Evolutionary conservation across 441 rosid genomes (phyloP).

Genomic region (Omphalea diandra): DNA sequence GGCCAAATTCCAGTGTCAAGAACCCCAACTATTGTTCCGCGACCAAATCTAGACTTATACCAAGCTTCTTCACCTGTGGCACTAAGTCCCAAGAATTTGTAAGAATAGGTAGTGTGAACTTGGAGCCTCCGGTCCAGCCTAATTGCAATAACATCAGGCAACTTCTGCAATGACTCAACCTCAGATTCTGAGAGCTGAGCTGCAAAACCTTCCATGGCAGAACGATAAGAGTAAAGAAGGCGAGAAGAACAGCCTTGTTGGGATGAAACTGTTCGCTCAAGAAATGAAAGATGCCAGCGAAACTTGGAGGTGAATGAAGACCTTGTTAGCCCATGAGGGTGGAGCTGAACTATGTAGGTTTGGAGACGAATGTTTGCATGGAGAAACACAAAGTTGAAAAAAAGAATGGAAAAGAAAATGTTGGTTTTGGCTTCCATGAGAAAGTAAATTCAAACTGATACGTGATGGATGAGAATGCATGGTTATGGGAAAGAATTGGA

Average conservation of each 20-base stretch:
- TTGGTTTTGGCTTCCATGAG: constrained; percentile 39
- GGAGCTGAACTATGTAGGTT: constrained; percentile 87
- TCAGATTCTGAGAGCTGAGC: constrained; percentile 66
- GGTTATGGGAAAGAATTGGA: constrained; percentile 28
- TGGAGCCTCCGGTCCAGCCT: constrained; percentile 70
- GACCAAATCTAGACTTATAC: constrained; percentile 73
- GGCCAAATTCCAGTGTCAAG: constrained; percentile 85
- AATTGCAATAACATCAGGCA: constrained; percentile 68
- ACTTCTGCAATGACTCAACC: constrained; percentile 37
- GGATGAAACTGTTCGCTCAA: constrained; percentile 38
- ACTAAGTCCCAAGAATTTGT: constrained; percentile 68
- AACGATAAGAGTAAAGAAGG: constrained; percentile 77
- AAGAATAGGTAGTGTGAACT: constrained; percentile 79
- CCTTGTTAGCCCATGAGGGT: constrained; percentile 47
- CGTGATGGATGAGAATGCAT: constrained; percentile 32
- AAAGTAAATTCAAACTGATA: constrained; percentile 8
- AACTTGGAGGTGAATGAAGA: constrained; percentile 46
- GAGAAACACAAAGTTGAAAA: constrained; percentile 33
- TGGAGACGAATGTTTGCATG: constrained; percentile 40
- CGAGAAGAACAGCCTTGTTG: constrained; percentile 56
- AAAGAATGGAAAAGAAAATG: constrained; percentile 31
- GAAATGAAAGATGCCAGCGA: constrained; percentile 83
- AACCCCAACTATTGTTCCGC: constrained; percentile 64
- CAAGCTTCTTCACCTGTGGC: constrained; percentile 61
- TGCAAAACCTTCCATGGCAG: constrained; percentile 89